Evolutionary conservation across 176 grass and related monocot genomes (phyloP), one percentile per base, ranked within the genome.

Genomic region (Cymbopogon citratus): DNA sequence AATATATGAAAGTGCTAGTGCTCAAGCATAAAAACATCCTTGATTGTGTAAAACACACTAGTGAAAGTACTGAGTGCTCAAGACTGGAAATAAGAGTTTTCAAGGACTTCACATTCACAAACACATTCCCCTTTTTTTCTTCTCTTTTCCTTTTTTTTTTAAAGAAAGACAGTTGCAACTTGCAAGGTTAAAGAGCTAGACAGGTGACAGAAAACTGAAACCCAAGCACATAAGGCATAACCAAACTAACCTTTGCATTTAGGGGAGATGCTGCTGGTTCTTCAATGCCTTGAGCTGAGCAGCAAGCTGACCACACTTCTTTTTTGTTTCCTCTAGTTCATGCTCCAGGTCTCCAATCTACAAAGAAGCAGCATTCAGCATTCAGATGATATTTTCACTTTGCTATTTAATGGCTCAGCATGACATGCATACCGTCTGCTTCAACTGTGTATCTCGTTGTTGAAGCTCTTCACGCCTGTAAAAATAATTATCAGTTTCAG

Each of bases 391-490:
- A 81, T 69, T 35, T 78, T 51, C 16, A 28, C 7, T 25, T 5
- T 3, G 12, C 28, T 33, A 63, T 48, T 36, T 71, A 35, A 71
- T 54, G 66, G 28, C 34, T 71, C 28, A 6, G 19, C 21, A 74
- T 69, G 48, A 7, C 81, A 80, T 81, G 38, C 81, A 77, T 89
- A 98, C 95, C 72, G 88, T 94, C 66, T 82, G 84, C 81, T 77
- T 94, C 84, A 94, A 80, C 57, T 94, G 75, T 73, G 86, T 66
- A 75, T 94, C 86, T 60, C 45, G 90, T 79, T 82, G 66, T 14
- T 76, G 86, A 63, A 98, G 92, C 34, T 91, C 90, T 83, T 94
- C 92, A 45, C 86, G 90, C 84, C 95, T 98, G 86, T 71, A 82
- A 83, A 14, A 60, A 87, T 39, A 66, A 65, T 89, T 76, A 71